Percentiles rank a stretch among this genome's conserved stretches.
These are phyloP conservation scores for Nicotiana paniculata DNA, from an alignment of 257 asterid species.

Conservation along the genomic window DNA sequence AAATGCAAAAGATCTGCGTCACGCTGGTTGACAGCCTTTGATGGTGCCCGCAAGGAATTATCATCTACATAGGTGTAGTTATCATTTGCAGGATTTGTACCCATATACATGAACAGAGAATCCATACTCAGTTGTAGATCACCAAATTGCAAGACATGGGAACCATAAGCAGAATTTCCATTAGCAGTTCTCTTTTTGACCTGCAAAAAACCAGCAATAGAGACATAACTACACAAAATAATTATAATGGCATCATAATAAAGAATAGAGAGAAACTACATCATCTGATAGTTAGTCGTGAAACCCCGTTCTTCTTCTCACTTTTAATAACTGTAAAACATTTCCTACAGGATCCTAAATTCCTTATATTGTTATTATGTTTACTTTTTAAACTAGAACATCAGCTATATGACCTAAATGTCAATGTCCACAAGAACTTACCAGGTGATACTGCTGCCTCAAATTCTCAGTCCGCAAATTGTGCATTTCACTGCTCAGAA, in stretches of 20 bases:
- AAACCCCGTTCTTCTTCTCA: not conserved
- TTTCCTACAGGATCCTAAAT: not conserved
- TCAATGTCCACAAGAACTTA: constrained; percentile 29
- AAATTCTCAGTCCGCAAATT: constrained; percentile 73
- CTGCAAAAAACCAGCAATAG: constrained; percentile 31
- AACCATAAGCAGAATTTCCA: constrained; percentile 56
- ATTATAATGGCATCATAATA: not conserved
- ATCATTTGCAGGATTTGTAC: constrained; percentile 82
- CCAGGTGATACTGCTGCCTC: constrained; percentile 82
- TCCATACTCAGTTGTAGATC: constrained; percentile 50
- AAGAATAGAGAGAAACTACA: not conserved
- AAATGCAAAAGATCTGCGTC: constrained; percentile 91
- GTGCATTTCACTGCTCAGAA: constrained; percentile 67
- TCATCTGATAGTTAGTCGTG: not conserved
- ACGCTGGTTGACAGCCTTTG: constrained; percentile 69
- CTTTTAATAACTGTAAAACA: not conserved
- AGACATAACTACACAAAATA: not conserved
- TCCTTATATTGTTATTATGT: not conserved
- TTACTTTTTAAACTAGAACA: not conserved
- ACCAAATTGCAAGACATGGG: constrained; percentile 97
- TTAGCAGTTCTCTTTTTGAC: constrained; percentile 68
- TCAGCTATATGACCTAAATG: not conserved
- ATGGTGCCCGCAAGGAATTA: constrained; percentile 42
- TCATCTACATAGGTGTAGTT: constrained; percentile 51
- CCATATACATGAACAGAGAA: constrained; percentile 55